Evolutionary conservation across 202 grass and related monocot species (phyloP), one percentile per base, ranked within the genome.

Genomic region (Carex sylvatica): DNA sequence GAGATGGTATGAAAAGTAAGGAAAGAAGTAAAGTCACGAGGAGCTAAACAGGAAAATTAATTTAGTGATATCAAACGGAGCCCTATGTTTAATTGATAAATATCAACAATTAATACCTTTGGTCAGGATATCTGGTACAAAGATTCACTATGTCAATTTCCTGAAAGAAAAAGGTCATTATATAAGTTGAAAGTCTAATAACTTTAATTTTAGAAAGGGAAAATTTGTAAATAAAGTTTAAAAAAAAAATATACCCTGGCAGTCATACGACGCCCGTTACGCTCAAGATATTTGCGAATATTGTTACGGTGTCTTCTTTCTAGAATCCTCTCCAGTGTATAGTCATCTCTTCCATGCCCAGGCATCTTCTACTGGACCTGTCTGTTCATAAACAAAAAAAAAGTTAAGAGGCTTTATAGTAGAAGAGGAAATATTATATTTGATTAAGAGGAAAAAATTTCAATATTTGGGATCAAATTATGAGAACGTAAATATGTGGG

Each of bases 281-380:
- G 52, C 80, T 55, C 9, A 8, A 78, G 35, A 18, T 65, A 80
- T 87, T 63, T 84, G 65, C 83, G 89, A 65, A 75, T 84, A 44
- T 77, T 67, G 35, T 24, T 61, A 40, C 64, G 71, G 5, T 73
- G 78, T 74, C 87, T 83, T 60, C 87, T 89, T 83, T 74, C 70
- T 3, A 78, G 35, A 55, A 86, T 84, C 63, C 47, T 92, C 62
- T 88, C 80, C 31, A 69, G 8, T 61, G 84, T 86, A 75, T 66
- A 52, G 13, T 70, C 86, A 20, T 44, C 86, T 70, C 70, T 87
- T 82, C 88, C 65, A 80, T 86, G 87, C 54, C 59, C 82, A 73
- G 65, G 82, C 95, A 94, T 94, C 60, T 85, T 81, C 74, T 56
- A 64, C 49, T 54, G 44, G 86, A 61, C 74, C 87, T 88, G 72